Conservation (phyloP, 768 basidiomycete genomes). For the Amanita polypyramis region DNA sequence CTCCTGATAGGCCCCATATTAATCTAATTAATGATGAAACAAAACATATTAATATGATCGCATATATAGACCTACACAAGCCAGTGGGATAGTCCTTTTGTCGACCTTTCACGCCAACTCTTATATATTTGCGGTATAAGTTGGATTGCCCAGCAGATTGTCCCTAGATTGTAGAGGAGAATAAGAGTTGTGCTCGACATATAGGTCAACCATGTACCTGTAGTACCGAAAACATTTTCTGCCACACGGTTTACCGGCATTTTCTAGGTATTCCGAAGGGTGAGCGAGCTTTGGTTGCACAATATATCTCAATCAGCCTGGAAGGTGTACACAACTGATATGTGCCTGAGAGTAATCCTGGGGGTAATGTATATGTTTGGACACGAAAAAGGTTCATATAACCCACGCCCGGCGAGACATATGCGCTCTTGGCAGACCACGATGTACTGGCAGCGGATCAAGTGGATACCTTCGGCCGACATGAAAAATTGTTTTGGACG, state of each 20-base stretch:
- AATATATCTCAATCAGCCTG: not conserved
- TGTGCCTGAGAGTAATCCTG: not conserved
- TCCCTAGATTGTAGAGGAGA: slow-evolving; percentile 26
- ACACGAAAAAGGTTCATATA: not conserved
- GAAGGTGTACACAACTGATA: not conserved
- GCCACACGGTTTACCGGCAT: slow-evolving; percentile 41
- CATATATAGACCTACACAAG: slow-evolving; percentile 39
- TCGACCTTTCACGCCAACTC: slow-evolving; percentile 55
- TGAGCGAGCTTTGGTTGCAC: too few species aligned
- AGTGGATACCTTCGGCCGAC: not conserved
- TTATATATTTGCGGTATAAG: slow-evolving; percentile 69
- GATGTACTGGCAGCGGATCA: not conserved
- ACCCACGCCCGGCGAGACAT: not conserved
- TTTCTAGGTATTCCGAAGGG: not conserved
- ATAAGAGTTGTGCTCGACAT: not conserved
- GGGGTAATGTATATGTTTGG: not conserved
- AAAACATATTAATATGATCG: not conserved
- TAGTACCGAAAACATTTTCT: slow-evolving; percentile 62
- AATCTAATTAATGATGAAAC: slow-evolving; percentile 24
- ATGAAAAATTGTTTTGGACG: not conserved
- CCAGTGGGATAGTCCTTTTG: slow-evolving; percentile 55
- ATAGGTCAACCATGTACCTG: slow-evolving; percentile 30
- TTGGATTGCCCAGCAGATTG: slow-evolving; percentile 57
- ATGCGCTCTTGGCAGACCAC: not conserved
- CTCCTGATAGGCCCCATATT: slow-evolving; percentile 48